phyloP scores from a whole-genome alignment of 2,329 filamentous ascomycete species.

The Pseudophaeomoniella oleicola region DNA sequence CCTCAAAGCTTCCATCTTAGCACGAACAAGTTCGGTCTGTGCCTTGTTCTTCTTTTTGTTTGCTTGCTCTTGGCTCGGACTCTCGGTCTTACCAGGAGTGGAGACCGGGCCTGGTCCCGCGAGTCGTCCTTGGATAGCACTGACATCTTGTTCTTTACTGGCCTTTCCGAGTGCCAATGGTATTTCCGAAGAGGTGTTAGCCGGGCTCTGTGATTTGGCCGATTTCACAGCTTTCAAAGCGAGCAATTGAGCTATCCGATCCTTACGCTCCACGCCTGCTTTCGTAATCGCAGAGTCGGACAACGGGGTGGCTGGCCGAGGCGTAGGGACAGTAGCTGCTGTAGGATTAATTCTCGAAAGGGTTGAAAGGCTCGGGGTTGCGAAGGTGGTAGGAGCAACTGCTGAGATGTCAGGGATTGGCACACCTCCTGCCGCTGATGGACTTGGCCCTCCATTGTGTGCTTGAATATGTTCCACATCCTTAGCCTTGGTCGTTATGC shows the following conservation, averaged over 20 bases:
- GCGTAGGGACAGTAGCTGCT: conserved; percentile 1
- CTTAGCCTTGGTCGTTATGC: too few relatives aligned
- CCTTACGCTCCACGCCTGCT: conserved; percentile 52
- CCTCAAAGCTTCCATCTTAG: conserved; percentile 64
- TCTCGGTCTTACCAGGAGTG: conserved; percentile 6
- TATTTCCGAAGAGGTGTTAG: conserved; percentile 2
- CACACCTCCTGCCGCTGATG: background rate
- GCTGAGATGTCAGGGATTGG: background rate
- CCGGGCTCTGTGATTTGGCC: conserved; percentile 10
- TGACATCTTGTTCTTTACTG: too few relatives aligned
- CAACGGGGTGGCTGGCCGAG: background rate
- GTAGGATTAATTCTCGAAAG: conserved; percentile 1
- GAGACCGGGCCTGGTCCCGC: conserved; percentile 21
- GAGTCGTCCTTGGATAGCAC: too few relatives aligned
- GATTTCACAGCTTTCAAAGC: conserved; percentile 54
- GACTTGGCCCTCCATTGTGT: background rate
- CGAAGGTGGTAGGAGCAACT: conserved; percentile 11
- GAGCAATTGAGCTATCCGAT: conserved; percentile 60
- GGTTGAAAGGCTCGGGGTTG: background rate
- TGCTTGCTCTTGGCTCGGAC: conserved; percentile 1
- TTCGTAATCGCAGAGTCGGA: conserved; percentile 8
- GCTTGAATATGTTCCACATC: conserved; percentile 6
- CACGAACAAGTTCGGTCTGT: conserved; percentile 60
- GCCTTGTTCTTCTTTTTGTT: conserved; percentile 38
- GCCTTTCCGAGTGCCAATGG: too few relatives aligned